Percentiles rank a stretch among this genome's conserved stretches.
Conservation (phyloP, 768 basidiomycete genomes). For the Vishniacozyma victoriae region DNA sequence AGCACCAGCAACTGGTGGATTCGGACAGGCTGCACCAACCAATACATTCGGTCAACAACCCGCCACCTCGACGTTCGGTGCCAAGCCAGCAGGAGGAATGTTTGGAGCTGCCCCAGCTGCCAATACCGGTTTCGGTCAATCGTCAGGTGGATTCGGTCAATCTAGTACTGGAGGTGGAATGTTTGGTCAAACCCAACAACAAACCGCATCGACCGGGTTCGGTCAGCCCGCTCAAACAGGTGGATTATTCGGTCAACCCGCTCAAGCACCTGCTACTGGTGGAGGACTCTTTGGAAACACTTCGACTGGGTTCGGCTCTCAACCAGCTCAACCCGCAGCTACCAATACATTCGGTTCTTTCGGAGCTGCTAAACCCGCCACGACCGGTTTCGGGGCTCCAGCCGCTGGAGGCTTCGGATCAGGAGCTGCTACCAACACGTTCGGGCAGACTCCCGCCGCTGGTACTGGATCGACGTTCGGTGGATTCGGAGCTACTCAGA, state of each 20-base stretch:
- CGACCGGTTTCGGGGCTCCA: constrained; percentile 44
- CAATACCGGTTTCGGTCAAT: constrained; percentile 7
- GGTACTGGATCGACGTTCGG: constrained; percentile 30
- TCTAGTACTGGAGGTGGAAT: constrained; percentile 25
- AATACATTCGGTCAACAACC: constrained; percentile 23
- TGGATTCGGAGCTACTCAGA: constrained; percentile 39
- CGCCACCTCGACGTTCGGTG: constrained; percentile 15
- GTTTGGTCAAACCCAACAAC: constrained; percentile 36
- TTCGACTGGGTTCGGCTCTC: constrained; percentile 12
- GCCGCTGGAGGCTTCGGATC: constrained; percentile 14
- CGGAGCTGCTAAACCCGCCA: constrained; percentile 24
- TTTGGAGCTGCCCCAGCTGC: constrained; percentile 9
- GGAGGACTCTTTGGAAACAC: constrained; percentile 33
- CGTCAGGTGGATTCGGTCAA: constrained; percentile 21
- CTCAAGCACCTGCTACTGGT: constrained; percentile 35
- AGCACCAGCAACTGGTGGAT: constrained; percentile 28
- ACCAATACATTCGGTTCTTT: constrained; percentile 41
- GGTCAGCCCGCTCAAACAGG: constrained; percentile 30
- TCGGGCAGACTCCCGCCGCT: constrained; percentile 32
- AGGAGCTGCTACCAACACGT: constrained; percentile 14
- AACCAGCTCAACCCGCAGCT: constrained; percentile 44
- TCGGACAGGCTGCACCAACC: constrained; percentile 24
- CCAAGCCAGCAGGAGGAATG: constrained; percentile 21
- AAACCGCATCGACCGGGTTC: constrained; percentile 7
- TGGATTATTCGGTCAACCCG: constrained; percentile 51